Conservation (phyloP, 2,329 filamentous ascomycete species). For the Mollisiaceae sp. region DNA sequence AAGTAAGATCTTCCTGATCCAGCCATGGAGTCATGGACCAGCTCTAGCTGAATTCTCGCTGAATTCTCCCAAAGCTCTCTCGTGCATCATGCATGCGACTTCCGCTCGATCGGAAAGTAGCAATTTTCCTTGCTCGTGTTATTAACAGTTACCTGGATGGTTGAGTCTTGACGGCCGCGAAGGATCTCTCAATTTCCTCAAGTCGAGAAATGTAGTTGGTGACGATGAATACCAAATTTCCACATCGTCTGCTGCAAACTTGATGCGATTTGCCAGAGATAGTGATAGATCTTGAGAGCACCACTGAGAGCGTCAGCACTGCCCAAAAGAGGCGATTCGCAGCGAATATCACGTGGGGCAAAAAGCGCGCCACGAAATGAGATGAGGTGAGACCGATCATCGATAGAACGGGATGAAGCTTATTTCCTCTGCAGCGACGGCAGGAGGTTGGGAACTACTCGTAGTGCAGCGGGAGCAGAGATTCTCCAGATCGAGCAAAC, state of each 20-base stretch:
- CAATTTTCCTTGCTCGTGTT: background rate
- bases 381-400: background rate
- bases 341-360: background rate
- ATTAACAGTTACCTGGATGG: no score
- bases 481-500: background rate
- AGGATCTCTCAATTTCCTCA: background rate
- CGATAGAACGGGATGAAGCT: background rate
- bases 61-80: background rate
- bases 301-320: constrained; percentile 1
- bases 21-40: background rate
- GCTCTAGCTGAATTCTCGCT: background rate
- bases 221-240: background rate
- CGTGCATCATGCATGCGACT: constrained; percentile 6
- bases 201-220: background rate
- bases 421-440: background rate
- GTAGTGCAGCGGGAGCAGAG: background rate
- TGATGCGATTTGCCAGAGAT: background rate
- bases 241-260: no score
- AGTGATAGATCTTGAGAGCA: background rate
- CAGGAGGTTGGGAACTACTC: background rate
- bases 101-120: background rate
- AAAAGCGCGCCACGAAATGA: background rate
- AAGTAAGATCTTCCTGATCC: background rate
- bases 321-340: background rate
- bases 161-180: background rate